A percentile compares a stretch with the other conserved stretches of the same genome.
Conservation (phyloP, 306 rosid species). For the Medicago ruthenica region DNA sequence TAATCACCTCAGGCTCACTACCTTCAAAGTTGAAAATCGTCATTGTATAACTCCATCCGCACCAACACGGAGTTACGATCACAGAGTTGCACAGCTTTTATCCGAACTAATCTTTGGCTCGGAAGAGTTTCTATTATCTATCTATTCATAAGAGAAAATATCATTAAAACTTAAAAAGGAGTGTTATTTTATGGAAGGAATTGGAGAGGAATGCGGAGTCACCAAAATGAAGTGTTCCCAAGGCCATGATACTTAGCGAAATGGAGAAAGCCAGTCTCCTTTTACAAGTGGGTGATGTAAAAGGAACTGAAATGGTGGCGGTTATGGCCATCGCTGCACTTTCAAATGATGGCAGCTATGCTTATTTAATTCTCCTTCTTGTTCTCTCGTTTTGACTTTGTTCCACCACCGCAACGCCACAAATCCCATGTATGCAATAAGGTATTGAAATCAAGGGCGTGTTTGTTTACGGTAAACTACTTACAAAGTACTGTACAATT, state of each 20-base stretch:
- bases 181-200: not conserved
- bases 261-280: constrained; percentile 62
- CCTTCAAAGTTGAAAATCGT: constrained; percentile 91
- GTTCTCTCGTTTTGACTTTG: constrained; percentile 3
- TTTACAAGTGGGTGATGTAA: constrained; percentile 51
- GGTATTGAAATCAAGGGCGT: too few relatives aligned
- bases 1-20: constrained; percentile 91
- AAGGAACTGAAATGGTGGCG: constrained; percentile 62
- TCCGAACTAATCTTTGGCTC: constrained; percentile 77
- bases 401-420: not conserved
- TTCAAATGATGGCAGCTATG: not conserved
- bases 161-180: not conserved
- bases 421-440: not conserved
- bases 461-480: too few relatives aligned
- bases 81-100: constrained; percentile 78
- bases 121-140: constrained; percentile 77
- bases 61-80: constrained; percentile 84
- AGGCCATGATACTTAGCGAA: constrained; percentile 94
- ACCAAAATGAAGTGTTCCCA: constrained; percentile 92
- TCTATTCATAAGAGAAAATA: constrained; percentile 45
- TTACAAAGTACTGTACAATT: too few relatives aligned
- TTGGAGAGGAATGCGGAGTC: not conserved
- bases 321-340: constrained; percentile 53
- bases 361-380: too few relatives aligned
- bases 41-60: constrained; percentile 91